Evolutionary conservation across 2,329 filamentous ascomycete genomes (phyloP).

Genomic region (Claviceps humidiphila): DNA sequence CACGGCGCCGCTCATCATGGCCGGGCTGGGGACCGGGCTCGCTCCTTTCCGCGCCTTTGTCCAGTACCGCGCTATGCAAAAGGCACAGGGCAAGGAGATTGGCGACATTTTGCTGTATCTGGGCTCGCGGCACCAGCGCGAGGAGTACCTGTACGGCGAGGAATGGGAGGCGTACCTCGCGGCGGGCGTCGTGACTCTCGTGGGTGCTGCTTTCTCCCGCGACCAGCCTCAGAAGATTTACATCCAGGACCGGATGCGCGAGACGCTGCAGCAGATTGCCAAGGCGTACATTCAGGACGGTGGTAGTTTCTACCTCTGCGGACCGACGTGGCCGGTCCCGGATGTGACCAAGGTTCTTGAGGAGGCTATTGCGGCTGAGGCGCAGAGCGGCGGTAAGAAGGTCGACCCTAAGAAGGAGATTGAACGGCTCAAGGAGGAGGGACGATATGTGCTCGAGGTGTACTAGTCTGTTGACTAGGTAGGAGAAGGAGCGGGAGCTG

Average conservation of each 20-base stretch:
- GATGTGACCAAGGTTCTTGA: constrained; percentile 89
- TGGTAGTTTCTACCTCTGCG: constrained; percentile 92
- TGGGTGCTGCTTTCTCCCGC: constrained; percentile 88
- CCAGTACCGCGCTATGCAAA: constrained; percentile 95
- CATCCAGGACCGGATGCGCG: constrained; percentile 94
- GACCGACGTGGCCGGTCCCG: constrained; percentile 95
- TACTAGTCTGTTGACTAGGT: constrained; percentile 44
- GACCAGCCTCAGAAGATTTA: constrained; percentile 99
- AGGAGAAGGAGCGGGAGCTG: no score
- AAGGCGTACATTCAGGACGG: constrained; percentile 77
- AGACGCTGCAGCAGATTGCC: constrained; percentile 71
- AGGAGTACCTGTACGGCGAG: constrained; percentile 97
- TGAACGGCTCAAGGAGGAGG: constrained; percentile 90
- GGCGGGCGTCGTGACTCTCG: constrained; percentile 84
- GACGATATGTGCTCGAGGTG: constrained; percentile 90
- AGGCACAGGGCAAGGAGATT: constrained; percentile 91
- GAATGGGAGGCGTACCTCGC: constrained; percentile 98
- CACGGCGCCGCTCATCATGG: constrained; percentile 95
- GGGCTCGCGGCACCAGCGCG: constrained; percentile 89
- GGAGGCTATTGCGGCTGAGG: constrained; percentile 76
- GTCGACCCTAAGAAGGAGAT: constrained; percentile 81
- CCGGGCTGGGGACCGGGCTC: constrained; percentile 91
- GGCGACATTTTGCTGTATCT: constrained; percentile 91
- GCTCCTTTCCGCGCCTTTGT: constrained; percentile 99
- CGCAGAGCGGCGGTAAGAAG: constrained; percentile 59